Percentiles rank a stretch among this genome's conserved stretches.
These are phyloP conservation scores for Asterionellopsis glacialis DNA, from an alignment of 108 stramenopile species.

Conservation along the genomic window DNA sequence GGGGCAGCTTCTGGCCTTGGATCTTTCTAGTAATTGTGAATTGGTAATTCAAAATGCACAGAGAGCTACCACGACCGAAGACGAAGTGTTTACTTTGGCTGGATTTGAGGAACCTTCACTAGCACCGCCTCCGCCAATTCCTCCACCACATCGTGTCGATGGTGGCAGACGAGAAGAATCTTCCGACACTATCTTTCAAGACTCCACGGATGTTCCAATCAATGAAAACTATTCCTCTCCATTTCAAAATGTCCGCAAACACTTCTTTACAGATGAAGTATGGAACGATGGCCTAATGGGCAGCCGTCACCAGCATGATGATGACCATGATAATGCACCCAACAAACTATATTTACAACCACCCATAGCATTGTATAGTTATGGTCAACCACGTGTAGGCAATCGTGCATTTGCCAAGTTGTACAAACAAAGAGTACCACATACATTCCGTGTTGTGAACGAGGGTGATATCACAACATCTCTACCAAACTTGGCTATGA, in stretches of 20 bases:
- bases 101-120: neutral
- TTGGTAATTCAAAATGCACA: slow-evolving; percentile 31
- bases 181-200: neutral
- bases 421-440: slow-evolving; percentile 74
- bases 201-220: too few relatives aligned
- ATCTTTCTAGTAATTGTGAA: slow-evolving; percentile 74
- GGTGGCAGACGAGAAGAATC: neutral
- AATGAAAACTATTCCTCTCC: slow-evolving; percentile 1
- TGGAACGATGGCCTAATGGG: neutral
- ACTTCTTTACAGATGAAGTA: neutral
- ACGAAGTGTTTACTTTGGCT: neutral
- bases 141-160: too few relatives aligned
- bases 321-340: neutral
- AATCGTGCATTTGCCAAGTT: slow-evolving; percentile 55
- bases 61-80: neutral
- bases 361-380: slow-evolving; percentile 73
- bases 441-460: slow-evolving; percentile 68
- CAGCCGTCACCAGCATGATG: neutral
- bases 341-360: slow-evolving; percentile 46
- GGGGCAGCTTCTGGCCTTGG: slow-evolving; percentile 70
- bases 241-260: neutral
- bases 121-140: neutral
- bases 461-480: slow-evolving; percentile 74
- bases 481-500: slow-evolving; percentile 43
- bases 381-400: slow-evolving; percentile 53